Evolutionary conservation across 805 yeast genomes (phyloP).

Genomic region (Ogataea methanolica): DNA sequence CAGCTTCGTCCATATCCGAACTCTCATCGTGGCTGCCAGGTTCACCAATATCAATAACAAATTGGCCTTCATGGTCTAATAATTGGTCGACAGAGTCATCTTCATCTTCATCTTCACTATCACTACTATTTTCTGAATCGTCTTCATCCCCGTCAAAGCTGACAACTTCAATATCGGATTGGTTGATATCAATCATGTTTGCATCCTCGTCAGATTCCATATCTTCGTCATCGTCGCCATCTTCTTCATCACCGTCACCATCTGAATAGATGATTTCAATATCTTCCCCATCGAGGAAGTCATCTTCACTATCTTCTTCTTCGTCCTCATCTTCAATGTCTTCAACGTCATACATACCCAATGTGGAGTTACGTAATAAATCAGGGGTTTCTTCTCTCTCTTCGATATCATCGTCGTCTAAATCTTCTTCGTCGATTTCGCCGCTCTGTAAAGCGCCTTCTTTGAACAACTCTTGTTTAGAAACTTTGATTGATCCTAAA

Average conservation of each 20-base stretch:
- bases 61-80: conserved; percentile 19
- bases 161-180: conserved; percentile 9
- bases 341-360: conserved; percentile 89
- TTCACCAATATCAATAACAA: conserved; percentile 26
- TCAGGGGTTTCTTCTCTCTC: conserved; percentile 73
- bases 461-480: conserved; percentile 54
- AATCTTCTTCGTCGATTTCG: conserved; percentile 51
- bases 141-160: conserved; percentile 14
- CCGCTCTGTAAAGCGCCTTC: conserved; percentile 26
- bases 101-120: conserved; percentile 12
- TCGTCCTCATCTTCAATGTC: conserved; percentile 44
- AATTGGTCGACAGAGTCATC: conserved; percentile 22
- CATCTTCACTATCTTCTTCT: conserved; percentile 26
- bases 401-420: conserved; percentile 59
- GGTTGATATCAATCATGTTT: conserved; percentile 13
- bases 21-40: conserved; percentile 16
- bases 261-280: conserved; percentile 27
- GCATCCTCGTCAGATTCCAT: conserved; percentile 6
- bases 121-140: conserved; percentile 18
- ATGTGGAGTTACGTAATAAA: conserved; percentile 78
- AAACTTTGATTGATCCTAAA: conserved; percentile 51
- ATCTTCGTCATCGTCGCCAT: conserved; percentile 37
- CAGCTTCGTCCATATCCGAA: conserved; percentile 19
- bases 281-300: conserved; percentile 29
- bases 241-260: conserved; percentile 19